Evolutionary conservation across 2,329 filamentous ascomycete species (phyloP).

Genomic region (Penicillium occitanis): DNA sequence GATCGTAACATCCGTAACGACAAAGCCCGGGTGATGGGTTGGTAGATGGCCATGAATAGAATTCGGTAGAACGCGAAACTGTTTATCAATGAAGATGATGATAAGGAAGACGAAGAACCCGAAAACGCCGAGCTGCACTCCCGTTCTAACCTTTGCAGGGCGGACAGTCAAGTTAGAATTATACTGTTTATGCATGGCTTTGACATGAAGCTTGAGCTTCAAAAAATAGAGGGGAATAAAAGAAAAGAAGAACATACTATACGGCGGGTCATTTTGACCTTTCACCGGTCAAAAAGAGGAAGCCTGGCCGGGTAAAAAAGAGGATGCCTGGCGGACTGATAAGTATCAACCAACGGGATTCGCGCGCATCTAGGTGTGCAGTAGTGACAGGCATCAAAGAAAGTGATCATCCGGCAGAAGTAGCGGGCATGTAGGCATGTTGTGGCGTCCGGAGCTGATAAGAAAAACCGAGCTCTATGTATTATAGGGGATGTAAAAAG

Average conservation of each 20-base stretch:
- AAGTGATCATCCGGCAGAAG: conserved; percentile 7
- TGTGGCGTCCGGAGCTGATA: neutral
- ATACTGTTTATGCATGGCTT: neutral
- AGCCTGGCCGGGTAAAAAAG: neutral
- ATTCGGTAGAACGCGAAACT: conserved; percentile 81
- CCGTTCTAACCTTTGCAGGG: conserved; percentile 56
- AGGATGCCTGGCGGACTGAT: conserved; percentile 16
- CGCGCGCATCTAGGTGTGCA: neutral
- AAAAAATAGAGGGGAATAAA: neutral
- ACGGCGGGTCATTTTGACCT: neutral
- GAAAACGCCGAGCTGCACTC: conserved; percentile 71
- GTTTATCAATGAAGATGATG: conserved; percentile 80
- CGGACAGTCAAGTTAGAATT: conserved; percentile 11
- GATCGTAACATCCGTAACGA: conserved; percentile 83
- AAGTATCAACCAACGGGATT: neutral
- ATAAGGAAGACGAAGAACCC: conserved; percentile 67
- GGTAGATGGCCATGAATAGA: conserved; percentile 85
- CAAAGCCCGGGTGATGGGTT: conserved; percentile 76
- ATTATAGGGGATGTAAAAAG: neutral
- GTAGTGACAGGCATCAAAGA: neutral
- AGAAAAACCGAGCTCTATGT: neutral
- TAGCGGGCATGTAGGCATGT: conserved; percentile 20
- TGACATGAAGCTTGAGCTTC: neutral
- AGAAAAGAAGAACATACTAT: neutral
- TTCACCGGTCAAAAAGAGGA: neutral